phyloP scores from a whole-genome alignment of 495 filamentous ascomycete genomes.

The Parathielavia hyrcaniae region DNA sequence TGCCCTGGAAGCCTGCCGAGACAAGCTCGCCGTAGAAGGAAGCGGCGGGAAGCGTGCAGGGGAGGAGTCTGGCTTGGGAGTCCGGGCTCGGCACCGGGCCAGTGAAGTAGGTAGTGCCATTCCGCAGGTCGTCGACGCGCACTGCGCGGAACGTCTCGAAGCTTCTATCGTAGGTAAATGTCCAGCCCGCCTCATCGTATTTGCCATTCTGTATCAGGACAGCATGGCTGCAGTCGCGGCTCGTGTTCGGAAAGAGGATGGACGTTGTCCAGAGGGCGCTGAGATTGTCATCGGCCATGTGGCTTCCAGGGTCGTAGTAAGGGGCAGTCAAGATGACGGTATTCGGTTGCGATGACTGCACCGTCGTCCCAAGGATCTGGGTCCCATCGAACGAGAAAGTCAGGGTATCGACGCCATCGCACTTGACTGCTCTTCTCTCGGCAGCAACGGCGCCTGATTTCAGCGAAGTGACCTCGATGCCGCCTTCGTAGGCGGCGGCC shows the following conservation, averaged over 20 bases:
- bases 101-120: conserved; percentile 77
- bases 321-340: conserved; percentile 77
- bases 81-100: conserved; percentile 50
- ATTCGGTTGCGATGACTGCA: conserved; percentile 54
- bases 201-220: conserved; percentile 61
- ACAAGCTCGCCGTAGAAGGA: conserved; percentile 65
- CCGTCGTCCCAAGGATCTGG: conserved; percentile 75
- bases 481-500: conserved; percentile 79
- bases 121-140: conserved; percentile 63
- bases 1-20: conserved; percentile 66
- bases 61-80: conserved; percentile 46
- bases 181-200: conserved; percentile 70
- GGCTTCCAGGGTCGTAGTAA: conserved; percentile 59
- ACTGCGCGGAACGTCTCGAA: conserved; percentile 74
- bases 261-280: conserved; percentile 84
- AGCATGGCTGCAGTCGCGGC: conserved; percentile 68
- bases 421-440: conserved; percentile 73
- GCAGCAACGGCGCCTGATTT: conserved; percentile 56
- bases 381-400: conserved; percentile 78
- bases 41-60: conserved; percentile 62
- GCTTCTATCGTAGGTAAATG: conserved; percentile 70
- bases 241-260: conserved; percentile 76
- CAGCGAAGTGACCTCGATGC: conserved; percentile 78
- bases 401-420: conserved; percentile 68
- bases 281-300: conserved; percentile 58